Conservation (phyloP, 305 asterid species). For the Salvia sclarea region DNA sequence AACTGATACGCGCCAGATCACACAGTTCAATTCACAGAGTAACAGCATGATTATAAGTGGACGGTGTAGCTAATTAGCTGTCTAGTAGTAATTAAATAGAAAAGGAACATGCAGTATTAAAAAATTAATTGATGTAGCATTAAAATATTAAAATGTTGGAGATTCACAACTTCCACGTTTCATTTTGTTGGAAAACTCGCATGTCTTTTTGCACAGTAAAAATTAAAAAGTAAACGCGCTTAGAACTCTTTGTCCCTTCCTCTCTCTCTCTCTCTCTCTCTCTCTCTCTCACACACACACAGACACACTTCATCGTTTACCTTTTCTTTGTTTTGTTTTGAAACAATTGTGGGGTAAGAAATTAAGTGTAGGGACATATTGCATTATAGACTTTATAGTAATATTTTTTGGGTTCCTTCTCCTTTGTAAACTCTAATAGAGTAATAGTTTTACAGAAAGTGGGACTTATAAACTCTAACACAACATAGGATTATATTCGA, state of each 20-base stretch:
- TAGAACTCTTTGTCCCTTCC: not conserved
- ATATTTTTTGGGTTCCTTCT: not conserved
- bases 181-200: not conserved
- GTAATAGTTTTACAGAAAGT: not conserved
- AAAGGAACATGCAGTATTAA: too few species aligned
- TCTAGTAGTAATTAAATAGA: too few species aligned
- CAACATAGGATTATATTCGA: not conserved
- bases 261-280: not conserved
- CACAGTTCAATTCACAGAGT: too few species aligned
- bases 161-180: conserved; percentile 39
- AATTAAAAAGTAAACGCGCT: conserved; percentile 16
- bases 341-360: not conserved
- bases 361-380: not conserved
- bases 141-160: conserved; percentile 1
- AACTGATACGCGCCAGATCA: too few species aligned
- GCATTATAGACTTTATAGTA: not conserved
- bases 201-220: not conserved
- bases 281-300: not conserved
- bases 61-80: too few species aligned
- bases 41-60: too few species aligned
- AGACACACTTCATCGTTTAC: not conserved
- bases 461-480: not conserved
- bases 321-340: not conserved
- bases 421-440: conserved; percentile 7
- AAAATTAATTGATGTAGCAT: not conserved